phyloP scores from a whole-genome alignment of 495 filamentous ascomycete species.

The Halenospora varia region DNA sequence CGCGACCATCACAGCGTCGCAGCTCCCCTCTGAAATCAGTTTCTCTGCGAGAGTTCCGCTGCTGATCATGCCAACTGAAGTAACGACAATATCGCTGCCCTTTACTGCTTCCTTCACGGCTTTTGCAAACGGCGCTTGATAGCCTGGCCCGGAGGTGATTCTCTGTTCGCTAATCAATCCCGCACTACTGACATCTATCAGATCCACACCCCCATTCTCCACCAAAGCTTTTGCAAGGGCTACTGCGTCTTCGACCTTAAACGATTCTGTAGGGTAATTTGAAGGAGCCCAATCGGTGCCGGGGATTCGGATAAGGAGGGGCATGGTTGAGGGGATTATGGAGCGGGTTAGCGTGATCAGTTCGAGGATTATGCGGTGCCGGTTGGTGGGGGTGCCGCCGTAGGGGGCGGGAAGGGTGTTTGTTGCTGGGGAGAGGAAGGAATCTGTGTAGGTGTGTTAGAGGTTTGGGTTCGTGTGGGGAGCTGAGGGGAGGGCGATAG shows the following conservation, averaged over 20 bases:
- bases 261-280: not conserved
- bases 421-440: conserved; percentile 46
- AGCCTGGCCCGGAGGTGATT: conserved; percentile 51
- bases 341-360: conserved; percentile 47
- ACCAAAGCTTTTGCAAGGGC: conserved; percentile 37
- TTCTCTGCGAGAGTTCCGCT: conserved; percentile 50
- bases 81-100: conserved; percentile 48
- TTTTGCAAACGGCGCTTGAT: conserved; percentile 53
- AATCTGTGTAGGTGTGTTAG: no score
- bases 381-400: conserved; percentile 59
- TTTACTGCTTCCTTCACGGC: conserved; percentile 58
- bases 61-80: conserved; percentile 59
- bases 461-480: no score
- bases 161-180: conserved; percentile 55
- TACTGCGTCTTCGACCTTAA: conserved; percentile 34
- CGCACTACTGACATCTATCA: conserved; percentile 61
- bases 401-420: conserved; percentile 60
- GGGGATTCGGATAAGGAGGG: conserved; percentile 58
- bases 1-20: conserved; percentile 55
- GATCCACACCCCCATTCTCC: conserved; percentile 53
- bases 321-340: conserved; percentile 52
- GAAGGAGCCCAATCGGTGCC: conserved; percentile 38
- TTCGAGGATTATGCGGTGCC: conserved; percentile 51
- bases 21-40: conserved; percentile 43
- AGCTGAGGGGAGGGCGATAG: no score